Evolutionary conservation across 805 yeast genomes (phyloP).

Genomic region (Jamesozyma gamospora): DNA sequence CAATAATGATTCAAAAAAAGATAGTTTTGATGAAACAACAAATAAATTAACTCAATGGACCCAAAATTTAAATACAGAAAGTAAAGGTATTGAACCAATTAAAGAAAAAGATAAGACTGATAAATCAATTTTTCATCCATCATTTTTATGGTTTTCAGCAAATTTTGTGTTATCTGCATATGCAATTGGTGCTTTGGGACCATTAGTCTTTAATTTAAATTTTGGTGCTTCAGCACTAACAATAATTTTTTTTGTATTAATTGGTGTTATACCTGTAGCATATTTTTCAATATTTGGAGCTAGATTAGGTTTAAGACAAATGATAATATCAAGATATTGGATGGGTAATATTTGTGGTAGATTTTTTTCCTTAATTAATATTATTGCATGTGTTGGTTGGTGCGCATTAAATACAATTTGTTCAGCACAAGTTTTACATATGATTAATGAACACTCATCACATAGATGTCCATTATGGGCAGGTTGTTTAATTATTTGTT

Average conservation of each 20-base stretch:
- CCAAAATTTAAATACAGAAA: slow-evolving; percentile 37
- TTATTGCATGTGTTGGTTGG: slow-evolving; percentile 89
- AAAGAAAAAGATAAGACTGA: slow-evolving; percentile 68
- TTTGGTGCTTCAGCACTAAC: slow-evolving; percentile 62
- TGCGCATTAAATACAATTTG: slow-evolving; percentile 85
- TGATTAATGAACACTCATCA: slow-evolving; percentile 48
- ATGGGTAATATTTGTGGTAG: slow-evolving; percentile 69
- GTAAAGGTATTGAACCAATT: slow-evolving; percentile 71
- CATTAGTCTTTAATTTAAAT: slow-evolving; percentile 51
- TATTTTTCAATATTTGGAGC: slow-evolving; percentile 78
- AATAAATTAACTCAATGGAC: slow-evolving; percentile 1
- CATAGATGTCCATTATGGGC: slow-evolving; percentile 76
- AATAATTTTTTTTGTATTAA: slow-evolving; percentile 59
- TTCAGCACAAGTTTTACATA: slow-evolving; percentile 71
- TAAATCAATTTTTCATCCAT: slow-evolving; percentile 53
- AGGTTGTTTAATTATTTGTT: slow-evolving; percentile 64
- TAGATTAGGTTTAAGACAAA: slow-evolving; percentile 77
- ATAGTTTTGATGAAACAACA: neutral
- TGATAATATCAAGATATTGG: slow-evolving; percentile 67
- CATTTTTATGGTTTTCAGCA: slow-evolving; percentile 86
- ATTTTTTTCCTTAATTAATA: slow-evolving; percentile 65
- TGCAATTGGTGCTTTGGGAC: slow-evolving; percentile 65
- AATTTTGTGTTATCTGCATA: slow-evolving; percentile 79
- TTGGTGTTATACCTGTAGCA: slow-evolving; percentile 75
- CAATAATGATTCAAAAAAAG: neutral